Percentiles rank a stretch among this genome's conserved stretches.
phyloP scores from a whole-genome alignment of 805 yeast genomes.

The Candida piceae region DNA sequence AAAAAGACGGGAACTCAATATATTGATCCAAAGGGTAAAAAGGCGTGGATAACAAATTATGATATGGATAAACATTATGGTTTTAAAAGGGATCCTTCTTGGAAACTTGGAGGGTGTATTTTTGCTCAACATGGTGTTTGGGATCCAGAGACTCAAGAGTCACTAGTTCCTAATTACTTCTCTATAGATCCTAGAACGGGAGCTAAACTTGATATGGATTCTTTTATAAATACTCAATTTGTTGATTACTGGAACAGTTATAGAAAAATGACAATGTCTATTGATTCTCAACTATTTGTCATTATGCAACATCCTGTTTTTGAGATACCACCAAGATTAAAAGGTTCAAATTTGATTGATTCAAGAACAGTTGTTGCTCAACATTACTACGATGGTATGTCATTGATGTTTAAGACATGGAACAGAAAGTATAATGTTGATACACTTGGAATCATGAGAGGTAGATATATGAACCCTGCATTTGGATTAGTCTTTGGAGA shows the following conservation, averaged over 20 bases:
- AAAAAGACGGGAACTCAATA: conserved; percentile 49
- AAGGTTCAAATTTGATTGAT: conserved; percentile 51
- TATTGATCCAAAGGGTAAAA: conserved; percentile 62
- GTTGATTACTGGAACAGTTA: conserved; percentile 54
- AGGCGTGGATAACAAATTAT: conserved; percentile 61
- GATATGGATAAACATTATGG: conserved; percentile 62
- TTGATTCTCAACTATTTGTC: conserved; percentile 44
- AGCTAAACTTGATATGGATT: conserved; percentile 39
- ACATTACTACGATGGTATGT: conserved; percentile 93
- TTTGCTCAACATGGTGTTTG: conserved; percentile 82
- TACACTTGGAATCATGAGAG: conserved; percentile 82
- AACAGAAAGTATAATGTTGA: conserved; percentile 77
- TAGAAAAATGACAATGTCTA: conserved; percentile 42
- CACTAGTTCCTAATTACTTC: conserved; percentile 51
- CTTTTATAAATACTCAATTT: conserved; percentile 61
- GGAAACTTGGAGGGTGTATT: conserved; percentile 74
- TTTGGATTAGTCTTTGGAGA: conserved; percentile 82
- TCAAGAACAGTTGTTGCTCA: conserved; percentile 69
- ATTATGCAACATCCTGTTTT: conserved; percentile 81
- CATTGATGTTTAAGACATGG: conserved; percentile 90
- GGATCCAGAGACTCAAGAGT: conserved; percentile 39
- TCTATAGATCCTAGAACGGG: conserved; percentile 33
- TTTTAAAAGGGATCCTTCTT: conserved; percentile 56
- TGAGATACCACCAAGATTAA: conserved; percentile 65
- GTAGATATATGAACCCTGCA: conserved; percentile 65